phyloP scores from a whole-genome alignment of 805 yeast species.

The Lipomyces orientalis region DNA sequence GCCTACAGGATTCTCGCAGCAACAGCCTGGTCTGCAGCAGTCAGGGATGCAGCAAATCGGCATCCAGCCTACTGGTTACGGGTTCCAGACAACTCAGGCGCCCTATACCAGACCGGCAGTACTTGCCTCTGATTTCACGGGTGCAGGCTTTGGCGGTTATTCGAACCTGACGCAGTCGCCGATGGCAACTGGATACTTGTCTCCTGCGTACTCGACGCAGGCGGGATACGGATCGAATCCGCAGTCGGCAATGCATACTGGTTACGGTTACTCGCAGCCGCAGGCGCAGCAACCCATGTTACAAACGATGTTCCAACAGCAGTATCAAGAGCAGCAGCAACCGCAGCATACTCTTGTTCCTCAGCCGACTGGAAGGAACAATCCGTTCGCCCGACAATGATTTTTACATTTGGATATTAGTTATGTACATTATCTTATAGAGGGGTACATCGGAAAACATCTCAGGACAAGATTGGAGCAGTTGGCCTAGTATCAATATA shows the following conservation, averaged over 20 bases:
- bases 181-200: conserved; percentile 3
- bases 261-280: neutral
- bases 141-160: conserved; percentile 28
- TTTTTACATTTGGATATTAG: neutral
- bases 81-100: neutral
- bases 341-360: conserved; percentile 1
- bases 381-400: neutral
- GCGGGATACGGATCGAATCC: conserved; percentile 3
- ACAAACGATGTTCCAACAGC: neutral
- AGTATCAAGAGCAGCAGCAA: conserved; percentile 8
- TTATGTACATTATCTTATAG: neutral
- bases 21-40: neutral
- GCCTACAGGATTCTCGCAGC: neutral
- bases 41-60: conserved; percentile 21
- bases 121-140: conserved; percentile 22
- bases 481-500: neutral
- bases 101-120: conserved; percentile 10
- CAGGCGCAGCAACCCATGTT: neutral
- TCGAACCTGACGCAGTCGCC: conserved; percentile 28
- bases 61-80: conserved; percentile 21
- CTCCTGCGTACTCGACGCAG: conserved; percentile 25
- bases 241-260: conserved; percentile 2
- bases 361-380: neutral
- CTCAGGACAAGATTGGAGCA: neutral
- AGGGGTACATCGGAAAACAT: neutral